Evolutionary conservation across 148 eudicot genomes (phyloP), one percentile per base, ranked within the genome.

Genomic region (Selenicereus undatus): DNA sequence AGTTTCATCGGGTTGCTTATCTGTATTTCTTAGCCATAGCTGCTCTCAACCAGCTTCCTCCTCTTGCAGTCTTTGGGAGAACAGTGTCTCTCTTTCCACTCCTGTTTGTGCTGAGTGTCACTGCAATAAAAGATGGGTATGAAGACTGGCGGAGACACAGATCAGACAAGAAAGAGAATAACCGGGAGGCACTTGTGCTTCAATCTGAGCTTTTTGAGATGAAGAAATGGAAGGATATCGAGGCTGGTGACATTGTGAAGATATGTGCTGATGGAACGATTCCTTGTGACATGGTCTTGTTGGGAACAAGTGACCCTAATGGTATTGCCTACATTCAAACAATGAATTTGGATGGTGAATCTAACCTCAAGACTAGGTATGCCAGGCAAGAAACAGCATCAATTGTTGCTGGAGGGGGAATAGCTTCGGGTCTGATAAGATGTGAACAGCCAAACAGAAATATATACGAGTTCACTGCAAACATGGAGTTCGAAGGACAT

Each of bases 121-220:
- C 99, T 17, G 99, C 99, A 45, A 79, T 95, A 11, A 95, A 95
- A 88, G 99, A 95, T 86, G 99, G 97, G 65, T 95, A 95, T 82
- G 99, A 95, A 88, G 99, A 95, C 83, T 95, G 96, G 93, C 88
- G 99, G 82, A 92, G 99, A 82, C 94, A 93, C 83, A 85, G 97
- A 87, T 93, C 99, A 58, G 99, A 95, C 80, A 84, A 83, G 88
- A 91, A 92, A 71, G 99, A 95, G 82, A 95, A 95, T 83, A 93
- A 93, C 54, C 84, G 94, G 80, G 90, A 88, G 84, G 94, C 92
- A 78, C 83, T 86, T 48, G 97, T 95, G 85, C 89, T 88, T 82
- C 94, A 91, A 78, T 86, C 85, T 27, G 96, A 89, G 52, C 82
- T 76, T 73, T 95, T 88, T 79, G 84, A 81, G 54, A 76, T 75